Base-by-base conservation (phyloP, 176 grass and related monocot species). In the Pontederia paniculata region DNA sequence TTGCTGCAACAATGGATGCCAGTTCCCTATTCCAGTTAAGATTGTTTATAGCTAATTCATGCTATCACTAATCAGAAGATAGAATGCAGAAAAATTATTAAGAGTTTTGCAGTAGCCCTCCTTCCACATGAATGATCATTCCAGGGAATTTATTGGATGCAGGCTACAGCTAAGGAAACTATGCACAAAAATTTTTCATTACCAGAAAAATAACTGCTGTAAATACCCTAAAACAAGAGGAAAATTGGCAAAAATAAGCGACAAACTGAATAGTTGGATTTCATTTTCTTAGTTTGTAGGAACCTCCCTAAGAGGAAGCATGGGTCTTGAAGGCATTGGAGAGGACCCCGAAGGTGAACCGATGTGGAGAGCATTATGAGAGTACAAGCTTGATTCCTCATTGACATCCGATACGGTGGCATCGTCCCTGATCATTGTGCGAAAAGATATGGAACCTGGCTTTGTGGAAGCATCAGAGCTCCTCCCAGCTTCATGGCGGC, bases 181-280 rank as follows among this genome's bases (percentile, higher is more conserved):
- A 88, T 94, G 88, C 88, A 94, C 67, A 88, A 88, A n/a, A 88
- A 87, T 78, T 78, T 85, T 94, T 84, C 77, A 79, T 95, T 85
- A 69, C 81, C 89, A 95, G 84, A 95, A 95, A 95, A 95, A n/a
- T n/a, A n/a, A 37, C 84, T 95, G 84, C 84, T 88, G 88, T 88
- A 71, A 95, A 85, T 85, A 80, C 76, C 67, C 73, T 64, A 83
- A 73, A 62, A 76, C n/a, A n/a, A 78, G 70, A 57, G 57, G 54
- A 57, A 79, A 60, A 25, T 67, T 12, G 51, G 50, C 44, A 65
- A 76, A 64, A 57, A 17, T n/a, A 46, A 71, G 71, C 51, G 45
- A 41, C 16, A 49, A 61, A 55, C 69, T 60, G 62, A 67, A 72
- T 73, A 78, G 77, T 57, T 70, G 68, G 60, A 55, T 76, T 91